These are phyloP conservation scores for Dujonia santamariae DNA, from an alignment of 1,139 yeast genomes.

Conservation along the genomic window DNA sequence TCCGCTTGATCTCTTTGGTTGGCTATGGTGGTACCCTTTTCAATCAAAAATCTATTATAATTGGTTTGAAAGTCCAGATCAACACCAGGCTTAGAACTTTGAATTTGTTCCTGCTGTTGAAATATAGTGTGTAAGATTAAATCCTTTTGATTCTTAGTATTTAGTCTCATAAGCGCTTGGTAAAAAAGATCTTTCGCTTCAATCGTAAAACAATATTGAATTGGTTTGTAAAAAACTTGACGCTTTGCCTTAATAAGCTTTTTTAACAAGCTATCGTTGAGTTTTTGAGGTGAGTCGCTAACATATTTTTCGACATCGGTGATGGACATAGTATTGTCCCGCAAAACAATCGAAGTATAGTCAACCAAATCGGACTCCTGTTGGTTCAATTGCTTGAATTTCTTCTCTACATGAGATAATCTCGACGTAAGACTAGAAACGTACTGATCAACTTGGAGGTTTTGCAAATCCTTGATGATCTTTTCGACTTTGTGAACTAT, in stretches of 20 bases:
- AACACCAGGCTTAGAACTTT: not conserved
- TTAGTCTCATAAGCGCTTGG: slow-evolving; percentile 7
- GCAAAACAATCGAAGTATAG: slow-evolving; percentile 12
- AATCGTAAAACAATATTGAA: slow-evolving; percentile 26
- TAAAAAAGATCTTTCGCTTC: slow-evolving; percentile 15
- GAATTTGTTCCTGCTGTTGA: slow-evolving; percentile 1
- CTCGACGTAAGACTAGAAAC: slow-evolving; percentile 4
- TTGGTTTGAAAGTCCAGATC: not conserved
- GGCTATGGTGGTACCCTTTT: slow-evolving; percentile 9
- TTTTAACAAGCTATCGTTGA: slow-evolving; percentile 11
- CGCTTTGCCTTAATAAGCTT: slow-evolving; percentile 17
- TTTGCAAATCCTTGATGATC: slow-evolving; percentile 14
- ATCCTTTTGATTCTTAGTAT: slow-evolving; percentile 4
- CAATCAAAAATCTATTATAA: slow-evolving; percentile 9
- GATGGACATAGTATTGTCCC: slow-evolving; percentile 9
- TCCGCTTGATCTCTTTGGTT: slow-evolving; percentile 10
- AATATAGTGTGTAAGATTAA: slow-evolving; percentile 3
- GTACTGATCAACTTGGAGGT: slow-evolving; percentile 12
- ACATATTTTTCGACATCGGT: too few species aligned
- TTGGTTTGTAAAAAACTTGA: slow-evolving; percentile 23
- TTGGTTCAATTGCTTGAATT: slow-evolving; percentile 2
- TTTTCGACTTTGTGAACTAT: slow-evolving; percentile 13
- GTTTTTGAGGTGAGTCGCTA: slow-evolving; percentile 1
- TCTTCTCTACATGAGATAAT: slow-evolving; percentile 8
- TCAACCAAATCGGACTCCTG: slow-evolving; percentile 7